Base-by-base conservation (phyloP, 2,329 filamentous ascomycete genomes). In the Aspergillus japonicus region DNA sequence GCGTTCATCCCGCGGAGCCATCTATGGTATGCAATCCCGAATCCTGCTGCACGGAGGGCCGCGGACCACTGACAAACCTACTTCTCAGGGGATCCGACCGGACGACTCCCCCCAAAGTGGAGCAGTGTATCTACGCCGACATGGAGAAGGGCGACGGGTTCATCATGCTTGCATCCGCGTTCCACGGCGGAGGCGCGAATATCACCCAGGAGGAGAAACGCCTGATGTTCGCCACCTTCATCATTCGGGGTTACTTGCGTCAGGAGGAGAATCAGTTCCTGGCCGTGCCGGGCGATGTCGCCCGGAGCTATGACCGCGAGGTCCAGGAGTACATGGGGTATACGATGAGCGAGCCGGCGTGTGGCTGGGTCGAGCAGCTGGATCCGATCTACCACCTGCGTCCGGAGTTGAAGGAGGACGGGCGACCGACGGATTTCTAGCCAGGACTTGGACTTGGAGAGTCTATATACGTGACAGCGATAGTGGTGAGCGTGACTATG, bases 1-100 rank as follows among this genome's bases (percentile, higher is more conserved):
- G 63, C 67, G 42, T 67, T 70, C 56, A 71, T 73, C 19, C 71
- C 69, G 2, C 63, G 69, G 1, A 67, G 64, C 35, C 72, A 74
- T 59, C 58, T 70, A 2, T 69, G 68, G 68, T 53, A n/a, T 23
- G 51, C 26, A 29, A 10, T 11, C 50, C n/a, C 21, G 12, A 16
- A 26, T 12, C 10, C 14, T 7, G 14, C 16, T 42, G 31, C 31
- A 5, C 31, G 4, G 11, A 33, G 31, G 11, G 31, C 31, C 6
- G 31, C 31, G 5, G 7, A 10, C 2, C 11, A 10, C 5, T 44
- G 16, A 19, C 14, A 4, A 8, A 16, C 3, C 16, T 44, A 19
- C 4, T 0, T 26, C 14, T 2, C 21, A 53, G 50, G 50, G 50
- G 50, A 7, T 26, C 50, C 1, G 50, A 53, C 3, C 35, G 50